Conservation (phyloP, 1,139 yeast genomes). For the Debaryomycetaceae sp. region DNA sequence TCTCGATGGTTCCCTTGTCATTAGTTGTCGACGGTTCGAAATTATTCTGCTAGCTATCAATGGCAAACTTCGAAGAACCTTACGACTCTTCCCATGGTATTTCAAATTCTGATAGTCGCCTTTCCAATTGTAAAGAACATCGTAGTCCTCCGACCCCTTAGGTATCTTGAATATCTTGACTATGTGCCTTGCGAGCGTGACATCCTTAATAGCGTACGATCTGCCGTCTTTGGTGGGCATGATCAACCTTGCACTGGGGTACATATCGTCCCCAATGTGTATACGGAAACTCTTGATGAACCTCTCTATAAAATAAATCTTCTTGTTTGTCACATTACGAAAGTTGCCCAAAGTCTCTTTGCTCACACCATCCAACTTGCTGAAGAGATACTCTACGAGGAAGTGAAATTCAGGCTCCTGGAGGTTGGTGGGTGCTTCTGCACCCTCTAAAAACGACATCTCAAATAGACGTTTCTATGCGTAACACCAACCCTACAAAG, state of each 20-base stretch:
- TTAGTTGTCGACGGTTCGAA: conserved; percentile 43
- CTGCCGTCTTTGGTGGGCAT: conserved; percentile 62
- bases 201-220: conserved; percentile 52
- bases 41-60: conserved; percentile 43
- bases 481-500: background rate
- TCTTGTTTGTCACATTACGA: conserved; percentile 25
- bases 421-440: conserved; percentile 15
- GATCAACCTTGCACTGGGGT: conserved; percentile 61
- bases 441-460: conserved; percentile 9
- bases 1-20: conserved; percentile 39
- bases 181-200: conserved; percentile 44
- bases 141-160: conserved; percentile 32
- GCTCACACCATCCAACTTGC: conserved; percentile 29
- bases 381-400: conserved; percentile 30
- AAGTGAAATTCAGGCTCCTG: conserved; percentile 28
- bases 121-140: conserved; percentile 39
- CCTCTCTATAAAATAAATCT: conserved; percentile 30
- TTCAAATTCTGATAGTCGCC: conserved; percentile 28
- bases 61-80: conserved; percentile 42
- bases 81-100: conserved; percentile 19
- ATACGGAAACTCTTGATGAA: conserved; percentile 62
- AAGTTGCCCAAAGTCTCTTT: conserved; percentile 25
- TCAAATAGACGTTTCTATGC: background rate
- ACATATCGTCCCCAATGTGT: conserved; percentile 67
- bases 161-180: conserved; percentile 34